Evolutionary conservation across 306 rosid genomes (phyloP).

Genomic region (Ochetophila trinervis): DNA sequence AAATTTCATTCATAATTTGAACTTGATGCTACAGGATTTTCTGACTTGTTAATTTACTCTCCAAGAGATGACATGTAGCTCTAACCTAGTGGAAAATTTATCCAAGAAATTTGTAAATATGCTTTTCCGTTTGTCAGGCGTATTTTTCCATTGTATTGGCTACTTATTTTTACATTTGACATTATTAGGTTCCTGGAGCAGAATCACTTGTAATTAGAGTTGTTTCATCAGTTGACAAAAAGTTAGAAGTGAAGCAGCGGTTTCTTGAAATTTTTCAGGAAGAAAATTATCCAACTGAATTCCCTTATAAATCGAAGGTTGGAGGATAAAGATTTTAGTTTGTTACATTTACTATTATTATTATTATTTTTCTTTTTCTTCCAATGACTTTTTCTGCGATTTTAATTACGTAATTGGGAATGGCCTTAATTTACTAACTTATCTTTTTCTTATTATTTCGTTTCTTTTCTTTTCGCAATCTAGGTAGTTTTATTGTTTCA

Average conservation of each 20-base stretch:
- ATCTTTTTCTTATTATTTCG: too few relatives aligned
- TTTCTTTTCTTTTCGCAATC: neutral
- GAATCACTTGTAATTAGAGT: constrained; percentile 87
- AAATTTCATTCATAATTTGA: too few relatives aligned
- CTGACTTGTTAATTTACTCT: neutral
- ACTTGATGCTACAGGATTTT: too few relatives aligned
- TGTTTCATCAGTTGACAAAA: constrained; percentile 95
- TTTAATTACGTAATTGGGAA: neutral
- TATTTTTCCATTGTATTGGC: constrained; percentile 7
- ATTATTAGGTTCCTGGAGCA: constrained; percentile 81
- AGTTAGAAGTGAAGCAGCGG: constrained; percentile 90
- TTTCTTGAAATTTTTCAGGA: constrained; percentile 93
- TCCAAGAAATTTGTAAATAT: too few relatives aligned
- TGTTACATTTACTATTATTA: neutral
- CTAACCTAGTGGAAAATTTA: too few relatives aligned
- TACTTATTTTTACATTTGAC: constrained; percentile 27
- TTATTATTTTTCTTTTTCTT: neutral
- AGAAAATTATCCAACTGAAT: constrained; percentile 91
- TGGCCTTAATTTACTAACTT: constrained; percentile 12
- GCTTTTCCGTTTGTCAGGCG: neutral
- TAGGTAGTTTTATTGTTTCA: constrained; percentile 92
- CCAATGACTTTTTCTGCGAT: neutral
- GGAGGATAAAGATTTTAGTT: constrained; percentile 6
- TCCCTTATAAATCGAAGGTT: constrained; percentile 97
- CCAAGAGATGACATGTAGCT: neutral